Base-by-base conservation (phyloP, 1,284 basidiomycete species). In the Austropuccinia psidii region DNA sequence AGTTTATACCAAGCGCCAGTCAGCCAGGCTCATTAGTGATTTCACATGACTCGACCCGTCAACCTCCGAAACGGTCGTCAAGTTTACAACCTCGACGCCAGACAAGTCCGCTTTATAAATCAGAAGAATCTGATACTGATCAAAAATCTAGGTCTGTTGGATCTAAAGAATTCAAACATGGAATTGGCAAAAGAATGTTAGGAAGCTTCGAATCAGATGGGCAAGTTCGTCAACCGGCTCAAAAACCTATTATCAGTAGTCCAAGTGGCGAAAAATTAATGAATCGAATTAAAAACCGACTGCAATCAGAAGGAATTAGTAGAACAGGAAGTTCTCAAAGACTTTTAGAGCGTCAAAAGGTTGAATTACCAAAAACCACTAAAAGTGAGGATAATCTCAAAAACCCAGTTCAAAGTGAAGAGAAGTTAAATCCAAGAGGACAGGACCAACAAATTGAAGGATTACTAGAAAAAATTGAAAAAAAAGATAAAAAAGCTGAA, bases 281-380 rank as follows among this genome's bases (percentile, higher is more conserved):
- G 67, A 69, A 69, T 33, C 37, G 67, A n/a, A 69, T 69, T 39
- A 54, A 57, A 54, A 69, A 69, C 31, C 67, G 67, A 17, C 31
- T 69, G 29, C 52, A 58, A 5, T 5, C 41, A 15, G 47, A 49
- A 15, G 21, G 31, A 1, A 33, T 31, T n/a, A 69, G 52, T 21
- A 41, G 27, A 19, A 35, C 37, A 4, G 50, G 65, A 35, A 41
- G 50, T 52, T 39, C 24, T 19, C 21, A 2, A 21, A 29, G 19
- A 50, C 49, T 17, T 31, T 43, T 29, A n/a, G 13, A 49, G 61
- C 27, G 41, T 35, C n/a, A 43, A 43, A 8, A 64, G 31, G 57
- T 35, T 41, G n/a, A 60, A 41, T 13, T 35, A 60, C 19, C 17
- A 65, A 9, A 21, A 49, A 6, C 1, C 19, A 11, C 24, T 29